Evolutionary conservation across 2,329 filamentous ascomycete genomes (phyloP).

Genomic region (Stachybotrys chartarum): DNA sequence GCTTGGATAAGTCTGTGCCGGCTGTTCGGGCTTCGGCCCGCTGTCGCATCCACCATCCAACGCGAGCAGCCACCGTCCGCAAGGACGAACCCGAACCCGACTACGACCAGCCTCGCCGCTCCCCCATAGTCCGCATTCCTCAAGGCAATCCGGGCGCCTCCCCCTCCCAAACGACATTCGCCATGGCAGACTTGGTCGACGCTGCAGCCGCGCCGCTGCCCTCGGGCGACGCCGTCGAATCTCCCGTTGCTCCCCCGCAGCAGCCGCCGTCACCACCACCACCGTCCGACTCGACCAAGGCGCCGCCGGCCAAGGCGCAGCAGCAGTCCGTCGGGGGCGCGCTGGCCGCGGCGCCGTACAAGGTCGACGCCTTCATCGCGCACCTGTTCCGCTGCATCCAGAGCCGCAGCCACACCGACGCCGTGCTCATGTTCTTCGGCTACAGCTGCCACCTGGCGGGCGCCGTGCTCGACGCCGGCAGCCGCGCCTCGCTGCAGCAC

Average conservation of each 20-base stretch:
- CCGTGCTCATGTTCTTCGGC: slow-evolving; percentile 59
- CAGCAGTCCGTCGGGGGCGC: slow-evolving; percentile 6
- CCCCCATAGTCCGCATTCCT: too few species aligned
- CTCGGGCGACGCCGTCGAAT: slow-evolving; percentile 5
- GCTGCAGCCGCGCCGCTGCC: slow-evolving; percentile 7
- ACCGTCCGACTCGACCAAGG: slow-evolving; percentile 5
- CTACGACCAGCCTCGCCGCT: too few species aligned
- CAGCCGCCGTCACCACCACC: slow-evolving; percentile 7
- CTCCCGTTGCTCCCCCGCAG: slow-evolving; percentile 1
- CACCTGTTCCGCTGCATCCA: slow-evolving; percentile 57
- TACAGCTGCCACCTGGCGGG: slow-evolving; percentile 56
- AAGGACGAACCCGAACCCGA: too few species aligned
- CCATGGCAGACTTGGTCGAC: slow-evolving; percentile 2
- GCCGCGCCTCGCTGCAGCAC: slow-evolving; percentile 49
- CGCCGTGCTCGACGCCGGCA: slow-evolving; percentile 42
- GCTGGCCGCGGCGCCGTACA: slow-evolving; percentile 11
- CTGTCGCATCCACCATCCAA: too few species aligned
- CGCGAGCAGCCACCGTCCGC: too few species aligned
- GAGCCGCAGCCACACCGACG: slow-evolving; percentile 63
- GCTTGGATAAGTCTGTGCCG: neutral
- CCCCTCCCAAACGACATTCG: neutral
- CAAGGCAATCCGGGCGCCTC: neutral
- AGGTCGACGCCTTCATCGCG: slow-evolving; percentile 44
- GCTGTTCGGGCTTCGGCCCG: too few species aligned
- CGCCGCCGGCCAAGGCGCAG: slow-evolving; percentile 4